phyloP scores from a whole-genome alignment of 441 rosid species.

The Metrosideros polymorpha region DNA sequence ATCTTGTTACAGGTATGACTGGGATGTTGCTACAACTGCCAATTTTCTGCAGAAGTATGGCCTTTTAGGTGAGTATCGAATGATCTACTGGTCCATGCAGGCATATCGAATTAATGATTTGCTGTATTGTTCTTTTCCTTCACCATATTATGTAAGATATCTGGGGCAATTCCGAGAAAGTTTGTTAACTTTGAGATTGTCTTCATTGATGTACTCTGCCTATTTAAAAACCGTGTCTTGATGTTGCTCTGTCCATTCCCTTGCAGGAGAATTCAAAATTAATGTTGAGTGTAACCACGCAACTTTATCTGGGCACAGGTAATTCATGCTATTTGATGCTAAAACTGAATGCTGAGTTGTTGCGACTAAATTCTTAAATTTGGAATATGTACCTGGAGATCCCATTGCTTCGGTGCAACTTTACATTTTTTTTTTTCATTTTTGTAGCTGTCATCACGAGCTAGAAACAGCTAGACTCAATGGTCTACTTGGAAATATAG shows the following conservation, averaged over 20 bases:
- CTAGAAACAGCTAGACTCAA: conserved; percentile 93
- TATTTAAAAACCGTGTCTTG: not conserved
- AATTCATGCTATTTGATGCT: not conserved
- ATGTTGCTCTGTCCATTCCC: not conserved
- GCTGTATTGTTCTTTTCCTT: not conserved
- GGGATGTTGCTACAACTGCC: conserved; percentile 98
- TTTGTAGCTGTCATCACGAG: conserved; percentile 85
- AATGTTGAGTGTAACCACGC: conserved; percentile 98
- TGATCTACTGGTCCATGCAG: not conserved
- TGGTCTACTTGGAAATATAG: conserved; percentile 89
- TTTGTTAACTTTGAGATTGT: not conserved
- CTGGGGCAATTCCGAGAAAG: not conserved
- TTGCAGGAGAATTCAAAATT: conserved; percentile 71
- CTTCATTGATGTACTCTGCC: not conserved
- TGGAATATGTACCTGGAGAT: not conserved
- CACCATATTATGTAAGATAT: not conserved
- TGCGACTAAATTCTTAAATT: not conserved
- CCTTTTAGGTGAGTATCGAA: conserved; percentile 37
- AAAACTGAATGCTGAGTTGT: not conserved
- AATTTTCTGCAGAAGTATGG: conserved; percentile 86
- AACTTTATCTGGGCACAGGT: conserved; percentile 96
- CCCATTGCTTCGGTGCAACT: not conserved
- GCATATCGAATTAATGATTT: not conserved
- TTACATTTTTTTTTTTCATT: not conserved
- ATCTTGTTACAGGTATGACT: conserved; percentile 53